Percentiles rank a stretch among this genome's conserved stretches.
Evolutionary conservation across 345 rosid genomes (phyloP).

Genomic region (Ricinus communis): DNA sequence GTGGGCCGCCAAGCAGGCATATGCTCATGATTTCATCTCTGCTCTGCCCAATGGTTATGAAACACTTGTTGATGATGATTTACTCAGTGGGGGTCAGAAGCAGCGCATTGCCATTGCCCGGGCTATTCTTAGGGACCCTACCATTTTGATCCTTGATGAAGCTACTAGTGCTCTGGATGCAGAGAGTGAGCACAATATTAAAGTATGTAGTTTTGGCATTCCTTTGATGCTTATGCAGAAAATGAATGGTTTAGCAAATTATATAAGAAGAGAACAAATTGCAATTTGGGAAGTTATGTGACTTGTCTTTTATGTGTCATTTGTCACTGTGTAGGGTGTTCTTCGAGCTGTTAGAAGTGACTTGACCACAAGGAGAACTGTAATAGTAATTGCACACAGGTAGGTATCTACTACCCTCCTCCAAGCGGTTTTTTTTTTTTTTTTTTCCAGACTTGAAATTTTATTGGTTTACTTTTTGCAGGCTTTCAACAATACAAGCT

Average conservation of each 20-base stretch:
- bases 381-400: constrained; percentile 92
- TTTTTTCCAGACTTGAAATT: constrained; percentile 13
- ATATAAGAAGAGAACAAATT: background rate
- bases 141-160: constrained; percentile 90
- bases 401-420: constrained; percentile 13
- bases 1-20: constrained; percentile 91
- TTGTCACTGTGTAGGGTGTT: constrained; percentile 55
- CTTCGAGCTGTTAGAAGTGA: constrained; percentile 70
- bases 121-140: constrained; percentile 90
- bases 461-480: constrained; percentile 31
- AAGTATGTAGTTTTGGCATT: constrained; percentile 44
- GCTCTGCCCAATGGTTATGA: constrained; percentile 83
- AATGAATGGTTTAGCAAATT: background rate
- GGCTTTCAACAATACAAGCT: constrained; percentile 91
- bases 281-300: background rate
- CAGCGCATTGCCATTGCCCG: constrained; percentile 97
- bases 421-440: too few relatives aligned
- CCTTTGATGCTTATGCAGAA: background rate
- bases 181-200: constrained; percentile 92
- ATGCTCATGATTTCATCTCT: constrained; percentile 86
- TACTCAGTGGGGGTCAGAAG: constrained; percentile 98
- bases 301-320: constrained; percentile 14
- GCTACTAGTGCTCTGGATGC: constrained; percentile 97
- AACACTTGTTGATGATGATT: constrained; percentile 86
- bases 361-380: constrained; percentile 62